Evolutionary conservation across 192 early-diverging fungal genomes (phyloP).

Genomic region (Fimicolochytrium jonesii): DNA sequence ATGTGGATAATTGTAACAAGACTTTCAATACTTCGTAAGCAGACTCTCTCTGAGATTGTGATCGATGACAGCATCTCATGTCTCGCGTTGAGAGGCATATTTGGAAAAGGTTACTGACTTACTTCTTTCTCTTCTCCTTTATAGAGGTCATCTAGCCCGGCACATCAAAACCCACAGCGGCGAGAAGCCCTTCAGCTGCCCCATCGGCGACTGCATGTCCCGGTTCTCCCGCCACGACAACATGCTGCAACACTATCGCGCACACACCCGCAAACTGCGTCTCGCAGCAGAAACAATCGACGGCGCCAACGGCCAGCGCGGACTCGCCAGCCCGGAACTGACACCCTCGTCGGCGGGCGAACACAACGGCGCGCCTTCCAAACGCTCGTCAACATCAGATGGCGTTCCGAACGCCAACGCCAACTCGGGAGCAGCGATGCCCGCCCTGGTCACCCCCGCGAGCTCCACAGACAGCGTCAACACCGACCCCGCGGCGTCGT

Average conservation of each 20-base stretch:
- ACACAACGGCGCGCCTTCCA: too few species aligned
- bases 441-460: too few species aligned
- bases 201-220: constrained; percentile 24
- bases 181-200: constrained; percentile 28
- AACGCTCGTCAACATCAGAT: too few species aligned
- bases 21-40: not conserved
- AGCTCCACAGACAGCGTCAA: too few species aligned
- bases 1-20: constrained; percentile 2
- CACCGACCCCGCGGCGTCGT: too few species aligned
- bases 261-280: constrained; percentile 20
- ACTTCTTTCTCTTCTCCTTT: not conserved
- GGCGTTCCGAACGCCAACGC: too few species aligned
- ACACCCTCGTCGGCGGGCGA: too few species aligned
- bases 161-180: constrained; percentile 27
- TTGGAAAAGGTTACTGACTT: not conserved
- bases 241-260: constrained; percentile 34
- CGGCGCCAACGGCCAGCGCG: too few species aligned
- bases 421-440: too few species aligned
- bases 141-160: constrained; percentile 32
- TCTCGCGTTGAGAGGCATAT: not conserved
- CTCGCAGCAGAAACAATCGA: too few species aligned
- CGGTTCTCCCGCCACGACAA: constrained; percentile 35
- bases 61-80: not conserved
- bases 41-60: not conserved
- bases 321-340: too few species aligned